These are phyloP conservation scores for Fagus crenata DNA, from an alignment of 306 rosid genomes.

Conservation along the genomic window DNA sequence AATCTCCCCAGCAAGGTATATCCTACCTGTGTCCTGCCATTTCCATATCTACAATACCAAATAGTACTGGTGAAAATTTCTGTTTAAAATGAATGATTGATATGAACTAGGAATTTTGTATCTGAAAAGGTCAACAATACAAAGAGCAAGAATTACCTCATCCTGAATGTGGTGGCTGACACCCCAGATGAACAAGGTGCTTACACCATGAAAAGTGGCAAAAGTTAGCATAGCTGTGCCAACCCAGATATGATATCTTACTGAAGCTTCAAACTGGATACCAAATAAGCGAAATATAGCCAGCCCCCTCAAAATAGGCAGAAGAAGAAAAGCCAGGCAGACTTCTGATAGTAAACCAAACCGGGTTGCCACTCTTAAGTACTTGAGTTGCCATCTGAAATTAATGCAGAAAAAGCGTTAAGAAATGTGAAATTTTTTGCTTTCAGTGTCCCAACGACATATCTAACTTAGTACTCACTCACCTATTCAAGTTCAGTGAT, in stretches of 20 bases:
- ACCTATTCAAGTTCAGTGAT: slow-evolving; percentile 60
- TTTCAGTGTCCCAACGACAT: background rate
- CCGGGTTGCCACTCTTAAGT: slow-evolving; percentile 68
- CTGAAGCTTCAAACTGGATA: slow-evolving; percentile 86
- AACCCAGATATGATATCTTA: slow-evolving; percentile 76
- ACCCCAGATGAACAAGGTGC: slow-evolving; percentile 85
- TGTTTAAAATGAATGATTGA: background rate
- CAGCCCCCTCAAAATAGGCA: slow-evolving; percentile 74
- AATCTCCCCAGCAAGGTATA: slow-evolving; percentile 85
- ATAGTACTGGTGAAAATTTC: background rate
- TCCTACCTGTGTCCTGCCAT: slow-evolving; percentile 84
- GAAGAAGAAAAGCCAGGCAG: slow-evolving; percentile 74
- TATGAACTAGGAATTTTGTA: slow-evolving; percentile 9
- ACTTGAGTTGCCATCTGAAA: slow-evolving; percentile 91
- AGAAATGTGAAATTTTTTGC: slow-evolving; percentile 7
- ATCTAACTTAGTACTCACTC: slow-evolving; percentile 45
- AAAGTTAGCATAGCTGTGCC: slow-evolving; percentile 80
- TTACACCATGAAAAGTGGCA: slow-evolving; percentile 70
- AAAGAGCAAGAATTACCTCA: slow-evolving; percentile 51
- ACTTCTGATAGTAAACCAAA: slow-evolving; percentile 81
- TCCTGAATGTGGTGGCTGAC: slow-evolving; percentile 66
- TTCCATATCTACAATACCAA: slow-evolving; percentile 48
- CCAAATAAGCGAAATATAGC: slow-evolving; percentile 70
- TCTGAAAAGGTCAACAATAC: background rate
- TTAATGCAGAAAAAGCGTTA: slow-evolving; percentile 26